phyloP scores from a whole-genome alignment of 176 grass and related monocot species.

The Puccinellia tenuiflora region DNA sequence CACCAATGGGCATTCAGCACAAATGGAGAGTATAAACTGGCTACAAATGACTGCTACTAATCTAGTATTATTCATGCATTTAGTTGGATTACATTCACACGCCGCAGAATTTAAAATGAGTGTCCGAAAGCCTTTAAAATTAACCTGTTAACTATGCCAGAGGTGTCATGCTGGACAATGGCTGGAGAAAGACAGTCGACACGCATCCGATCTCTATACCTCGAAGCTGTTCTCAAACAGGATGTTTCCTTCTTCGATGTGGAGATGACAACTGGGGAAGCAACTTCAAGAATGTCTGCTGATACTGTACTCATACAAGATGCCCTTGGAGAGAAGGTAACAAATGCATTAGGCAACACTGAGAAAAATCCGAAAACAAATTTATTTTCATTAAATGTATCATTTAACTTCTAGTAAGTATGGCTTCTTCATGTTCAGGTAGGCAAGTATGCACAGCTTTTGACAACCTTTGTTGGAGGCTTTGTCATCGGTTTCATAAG shows the following conservation, averaged over 20 bases:
- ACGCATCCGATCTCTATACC: constrained; percentile 41
- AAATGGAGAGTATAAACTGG: not conserved
- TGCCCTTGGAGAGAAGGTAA: constrained; percentile 60
- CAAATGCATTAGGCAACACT: not conserved
- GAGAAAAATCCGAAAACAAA: not conserved
- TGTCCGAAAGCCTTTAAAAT: not conserved
- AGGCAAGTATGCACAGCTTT: constrained; percentile 65
- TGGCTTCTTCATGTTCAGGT: constrained; percentile 34
- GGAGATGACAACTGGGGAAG: constrained; percentile 58
- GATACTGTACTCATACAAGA: constrained; percentile 58
- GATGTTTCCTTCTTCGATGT: constrained; percentile 56
- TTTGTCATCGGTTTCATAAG: constrained; percentile 65
- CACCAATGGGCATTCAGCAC: no score
- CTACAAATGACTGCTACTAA: not conserved
- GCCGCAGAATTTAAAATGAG: constrained; percentile 11
- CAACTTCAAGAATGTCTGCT: constrained; percentile 35
- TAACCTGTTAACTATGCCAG: constrained; percentile 27
- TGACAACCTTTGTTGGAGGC: constrained; percentile 55
- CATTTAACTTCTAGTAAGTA: not conserved
- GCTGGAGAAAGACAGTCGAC: constrained; percentile 55
- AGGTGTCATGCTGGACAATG: constrained; percentile 57
- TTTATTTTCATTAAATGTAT: not conserved
- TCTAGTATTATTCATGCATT: not conserved
- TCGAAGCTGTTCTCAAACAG: constrained; percentile 38
- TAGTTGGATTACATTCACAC: not conserved